phyloP scores from a whole-genome alignment of 2,329 filamentous ascomycete species.

The Fusarium odoratissimum region DNA sequence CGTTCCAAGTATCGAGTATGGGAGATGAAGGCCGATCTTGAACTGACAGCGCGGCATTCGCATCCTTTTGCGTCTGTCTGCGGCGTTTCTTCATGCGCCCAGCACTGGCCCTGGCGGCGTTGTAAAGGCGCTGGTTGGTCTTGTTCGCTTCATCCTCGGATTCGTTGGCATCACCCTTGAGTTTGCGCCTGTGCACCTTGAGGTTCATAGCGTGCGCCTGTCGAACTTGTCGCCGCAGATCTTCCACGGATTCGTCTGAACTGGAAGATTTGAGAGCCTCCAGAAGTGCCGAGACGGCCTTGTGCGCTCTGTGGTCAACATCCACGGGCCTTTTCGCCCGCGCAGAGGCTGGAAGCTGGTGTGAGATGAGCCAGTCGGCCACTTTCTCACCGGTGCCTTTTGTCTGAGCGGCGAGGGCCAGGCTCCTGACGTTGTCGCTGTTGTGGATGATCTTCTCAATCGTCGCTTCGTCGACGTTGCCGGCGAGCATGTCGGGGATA shows the following conservation, averaged over 20 bases:
- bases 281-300: neutral
- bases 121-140: neutral
- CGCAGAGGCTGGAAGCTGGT: neutral
- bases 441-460: neutral
- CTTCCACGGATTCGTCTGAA: neutral
- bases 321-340: neutral
- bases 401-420: neutral
- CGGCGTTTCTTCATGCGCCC: neutral
- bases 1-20: neutral
- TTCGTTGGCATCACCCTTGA: neutral
- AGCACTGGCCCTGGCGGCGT: neutral
- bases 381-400: neutral
- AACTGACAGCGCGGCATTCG: neutral
- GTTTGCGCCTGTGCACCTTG: neutral
- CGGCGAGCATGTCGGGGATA: neutral
- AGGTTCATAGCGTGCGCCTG: neutral
- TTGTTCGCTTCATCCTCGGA: neutral
- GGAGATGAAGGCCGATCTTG: neutral
- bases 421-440: neutral
- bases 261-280: neutral
- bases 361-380: neutral
- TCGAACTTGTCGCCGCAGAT: neutral
- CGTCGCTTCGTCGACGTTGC: neutral
- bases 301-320: neutral
- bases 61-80: neutral